A percentile compares a stretch with the other conserved stretches of the same genome.
phyloP scores from a whole-genome alignment of 768 basidiomycete genomes.

The Psilocybe azurescens region DNA sequence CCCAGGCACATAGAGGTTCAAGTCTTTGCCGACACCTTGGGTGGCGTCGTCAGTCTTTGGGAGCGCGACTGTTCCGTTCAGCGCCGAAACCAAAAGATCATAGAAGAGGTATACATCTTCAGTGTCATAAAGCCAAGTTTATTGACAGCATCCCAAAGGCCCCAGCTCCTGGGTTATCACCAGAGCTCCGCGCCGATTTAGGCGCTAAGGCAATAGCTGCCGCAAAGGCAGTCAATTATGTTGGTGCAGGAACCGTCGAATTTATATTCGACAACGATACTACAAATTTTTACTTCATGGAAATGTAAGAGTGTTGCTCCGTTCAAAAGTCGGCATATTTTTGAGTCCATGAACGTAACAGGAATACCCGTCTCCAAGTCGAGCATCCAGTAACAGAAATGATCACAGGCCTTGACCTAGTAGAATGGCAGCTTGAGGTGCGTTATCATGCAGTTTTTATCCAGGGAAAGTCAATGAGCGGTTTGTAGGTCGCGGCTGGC shows the following conservation, averaged over 20 bases:
- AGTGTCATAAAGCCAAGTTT: neutral
- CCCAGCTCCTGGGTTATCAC: conserved; percentile 86
- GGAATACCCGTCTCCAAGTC: conserved; percentile 87
- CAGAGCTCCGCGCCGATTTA: conserved; percentile 80
- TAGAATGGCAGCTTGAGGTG: conserved; percentile 94
- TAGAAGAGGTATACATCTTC: conserved; percentile 71
- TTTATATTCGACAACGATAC: conserved; percentile 97
- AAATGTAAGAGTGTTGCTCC: conserved; percentile 65
- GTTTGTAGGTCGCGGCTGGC: conserved; percentile 79
- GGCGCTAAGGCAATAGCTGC: conserved; percentile 90
- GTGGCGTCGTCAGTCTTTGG: conserved; percentile 92
- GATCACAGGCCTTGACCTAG: conserved; percentile 92
- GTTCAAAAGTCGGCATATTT: neutral
- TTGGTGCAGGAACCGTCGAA: conserved; percentile 94
- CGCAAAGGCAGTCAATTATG: conserved; percentile 90
- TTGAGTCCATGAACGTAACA: conserved; percentile 30
- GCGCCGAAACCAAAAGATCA: conserved; percentile 93
- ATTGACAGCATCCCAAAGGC: conserved; percentile 51
- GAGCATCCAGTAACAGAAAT: conserved; percentile 96
- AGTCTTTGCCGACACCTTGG: conserved; percentile 84
- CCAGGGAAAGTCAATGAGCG: neutral
- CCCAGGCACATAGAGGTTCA: conserved; percentile 96
- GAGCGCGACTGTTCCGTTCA: conserved; percentile 95
- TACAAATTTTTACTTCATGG: conserved; percentile 91
- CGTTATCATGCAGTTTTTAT: neutral